Percentiles rank a stretch among this genome's conserved stretches.
These are phyloP conservation scores for Trichoderma polysporum DNA, from an alignment of 2,329 filamentous ascomycete genomes.

Conservation along the genomic window DNA sequence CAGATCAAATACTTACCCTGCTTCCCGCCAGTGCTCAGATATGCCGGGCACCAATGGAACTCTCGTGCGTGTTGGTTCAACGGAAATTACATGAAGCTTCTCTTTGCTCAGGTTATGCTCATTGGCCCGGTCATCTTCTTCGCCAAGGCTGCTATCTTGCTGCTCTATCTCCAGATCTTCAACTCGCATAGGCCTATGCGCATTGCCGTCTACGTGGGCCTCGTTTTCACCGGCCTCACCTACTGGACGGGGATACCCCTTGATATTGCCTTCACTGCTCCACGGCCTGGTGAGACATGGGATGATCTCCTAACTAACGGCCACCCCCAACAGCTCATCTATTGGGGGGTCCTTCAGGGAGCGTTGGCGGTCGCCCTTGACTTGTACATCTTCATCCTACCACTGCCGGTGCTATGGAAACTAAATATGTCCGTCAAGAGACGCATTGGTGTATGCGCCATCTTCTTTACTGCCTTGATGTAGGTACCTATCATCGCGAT, in stretches of 20 bases:
- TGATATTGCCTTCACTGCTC: not conserved
- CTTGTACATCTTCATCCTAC: conserved; percentile 25
- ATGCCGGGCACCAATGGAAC: conserved; percentile 23
- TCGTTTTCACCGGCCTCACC: conserved; percentile 21
- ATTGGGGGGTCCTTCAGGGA: conserved; percentile 1
- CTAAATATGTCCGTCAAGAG: conserved; percentile 17
- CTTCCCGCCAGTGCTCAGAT: not conserved
- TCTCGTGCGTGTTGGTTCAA: conserved; percentile 22
- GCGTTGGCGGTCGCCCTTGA: conserved; percentile 19
- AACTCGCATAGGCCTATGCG: conserved; percentile 9
- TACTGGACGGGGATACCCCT: not conserved
- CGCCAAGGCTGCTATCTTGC: conserved; percentile 24
- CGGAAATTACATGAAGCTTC: conserved; percentile 6
- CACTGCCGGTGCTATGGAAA: conserved; percentile 15
- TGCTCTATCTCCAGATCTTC: conserved; percentile 26
- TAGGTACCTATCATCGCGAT: not conserved
- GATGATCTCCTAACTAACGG: not conserved
- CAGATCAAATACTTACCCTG: not conserved
- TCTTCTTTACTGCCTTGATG: conserved; percentile 25
- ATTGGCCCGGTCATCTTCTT: conserved; percentile 24
- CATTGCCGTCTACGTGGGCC: conserved; percentile 20
- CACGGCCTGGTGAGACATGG: not conserved
- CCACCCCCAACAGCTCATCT: not conserved
- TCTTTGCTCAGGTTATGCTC: conserved; percentile 21
- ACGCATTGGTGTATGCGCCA: conserved; percentile 18